These are phyloP conservation scores for Sclerospora graminicola DNA, from an alignment of 352 stramenopile genomes.

Conservation along the genomic window DNA sequence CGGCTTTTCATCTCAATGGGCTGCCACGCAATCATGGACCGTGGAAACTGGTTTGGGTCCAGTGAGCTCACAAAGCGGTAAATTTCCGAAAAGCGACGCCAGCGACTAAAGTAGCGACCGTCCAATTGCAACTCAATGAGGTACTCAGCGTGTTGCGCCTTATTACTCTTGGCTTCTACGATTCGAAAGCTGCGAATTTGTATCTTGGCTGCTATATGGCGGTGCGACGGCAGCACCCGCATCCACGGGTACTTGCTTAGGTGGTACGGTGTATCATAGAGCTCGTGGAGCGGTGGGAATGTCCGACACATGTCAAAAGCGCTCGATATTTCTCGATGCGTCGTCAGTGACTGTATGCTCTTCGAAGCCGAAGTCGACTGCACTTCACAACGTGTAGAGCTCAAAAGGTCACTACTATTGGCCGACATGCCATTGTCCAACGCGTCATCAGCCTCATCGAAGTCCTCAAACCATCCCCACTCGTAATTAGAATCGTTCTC, in stretches of 20 bases:
- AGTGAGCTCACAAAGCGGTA: slow-evolving; percentile 49
- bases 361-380: slow-evolving; percentile 16
- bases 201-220: slow-evolving; percentile 67
- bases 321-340: slow-evolving; percentile 53
- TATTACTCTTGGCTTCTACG: slow-evolving; percentile 36
- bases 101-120: slow-evolving; percentile 58
- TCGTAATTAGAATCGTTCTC: slow-evolving; percentile 27
- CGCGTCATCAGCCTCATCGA: slow-evolving; percentile 42
- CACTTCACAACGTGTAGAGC: slow-evolving; percentile 22
- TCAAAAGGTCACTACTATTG: slow-evolving; percentile 15
- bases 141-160: slow-evolving; percentile 68
- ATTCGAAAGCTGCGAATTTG: slow-evolving; percentile 80
- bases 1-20: slow-evolving; percentile 44
- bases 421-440: slow-evolving; percentile 10
- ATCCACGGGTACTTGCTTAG: slow-evolving; percentile 57
- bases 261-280: slow-evolving; percentile 55
- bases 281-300: slow-evolving; percentile 39
- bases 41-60: slow-evolving; percentile 40
- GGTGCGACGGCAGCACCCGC: slow-evolving; percentile 48
- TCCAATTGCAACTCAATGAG: slow-evolving; percentile 71
- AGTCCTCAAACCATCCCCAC: slow-evolving; percentile 82
- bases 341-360: slow-evolving; percentile 14
- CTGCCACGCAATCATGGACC: slow-evolving; percentile 45
- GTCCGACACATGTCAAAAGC: slow-evolving; percentile 68
- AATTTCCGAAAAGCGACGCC: slow-evolving; percentile 70